Percentiles rank a stretch among this genome's conserved stretches.
phyloP scores from a whole-genome alignment of 106 monocot species.

The Ottelia alismoides region DNA sequence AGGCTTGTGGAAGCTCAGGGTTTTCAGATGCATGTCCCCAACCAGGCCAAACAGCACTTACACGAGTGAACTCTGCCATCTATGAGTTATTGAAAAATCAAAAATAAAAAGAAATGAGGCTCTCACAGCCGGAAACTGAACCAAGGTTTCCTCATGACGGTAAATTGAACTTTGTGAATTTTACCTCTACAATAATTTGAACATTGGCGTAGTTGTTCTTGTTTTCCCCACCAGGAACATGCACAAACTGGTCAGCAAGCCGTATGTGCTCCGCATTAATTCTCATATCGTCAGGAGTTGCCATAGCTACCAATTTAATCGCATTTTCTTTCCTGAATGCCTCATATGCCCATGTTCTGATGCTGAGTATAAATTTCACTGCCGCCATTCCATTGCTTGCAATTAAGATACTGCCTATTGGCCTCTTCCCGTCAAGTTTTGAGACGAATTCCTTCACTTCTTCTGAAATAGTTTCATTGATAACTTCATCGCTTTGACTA shows the following conservation, averaged over 20 bases:
- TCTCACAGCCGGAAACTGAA: neutral
- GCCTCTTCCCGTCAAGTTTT: conserved; percentile 70
- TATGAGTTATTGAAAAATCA: conserved; percentile 7
- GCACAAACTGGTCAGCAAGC: conserved; percentile 95
- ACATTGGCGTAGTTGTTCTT: conserved; percentile 99
- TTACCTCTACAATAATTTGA: conserved; percentile 92
- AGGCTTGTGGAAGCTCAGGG: conserved; percentile 91
- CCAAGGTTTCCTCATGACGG: neutral
- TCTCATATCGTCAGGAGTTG: conserved; percentile 92
- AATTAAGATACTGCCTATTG: conserved; percentile 83
- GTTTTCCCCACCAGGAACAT: conserved; percentile 94
- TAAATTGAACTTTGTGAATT: neutral
- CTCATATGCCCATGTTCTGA: conserved; percentile 87
- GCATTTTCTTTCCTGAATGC: conserved; percentile 92
- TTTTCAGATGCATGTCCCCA: conserved; percentile 99
- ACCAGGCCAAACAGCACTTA: conserved; percentile 98
- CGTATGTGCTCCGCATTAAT: conserved; percentile 98
- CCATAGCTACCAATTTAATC: conserved; percentile 88
- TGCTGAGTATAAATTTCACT: conserved; percentile 88
- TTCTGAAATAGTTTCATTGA: conserved; percentile 18
- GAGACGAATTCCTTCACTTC: conserved; percentile 77
- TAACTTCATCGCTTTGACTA: conserved; percentile 23
- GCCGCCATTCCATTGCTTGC: conserved; percentile 99
- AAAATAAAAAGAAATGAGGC: neutral
- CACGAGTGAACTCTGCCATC: conserved; percentile 88